phyloP scores from a whole-genome alignment of 371 early-diverging fungal species.

The Dichotomocladium elegans region DNA sequence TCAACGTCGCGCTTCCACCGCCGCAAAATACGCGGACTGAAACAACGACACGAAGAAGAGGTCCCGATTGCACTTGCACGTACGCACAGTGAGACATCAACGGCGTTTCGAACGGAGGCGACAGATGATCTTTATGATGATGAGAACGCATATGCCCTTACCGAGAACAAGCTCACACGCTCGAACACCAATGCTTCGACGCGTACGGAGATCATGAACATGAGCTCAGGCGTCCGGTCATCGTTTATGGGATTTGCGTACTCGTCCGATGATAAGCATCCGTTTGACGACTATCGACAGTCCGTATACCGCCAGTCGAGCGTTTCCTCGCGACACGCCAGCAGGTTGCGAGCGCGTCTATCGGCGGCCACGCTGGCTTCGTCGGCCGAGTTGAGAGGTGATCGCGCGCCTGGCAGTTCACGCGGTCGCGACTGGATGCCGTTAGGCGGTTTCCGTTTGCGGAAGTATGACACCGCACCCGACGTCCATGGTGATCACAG shows the following conservation, averaged over 20 bases:
- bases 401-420: background rate
- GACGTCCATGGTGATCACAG: slow-evolving; percentile 1
- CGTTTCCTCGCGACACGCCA: slow-evolving; percentile 4
- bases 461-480: slow-evolving; percentile 30
- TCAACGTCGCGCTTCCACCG: background rate
- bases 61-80: slow-evolving; percentile 28
- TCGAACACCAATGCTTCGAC: slow-evolving; percentile 18
- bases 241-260: slow-evolving; percentile 50
- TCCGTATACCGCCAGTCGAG: slow-evolving; percentile 33
- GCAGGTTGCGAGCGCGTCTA: slow-evolving; percentile 6
- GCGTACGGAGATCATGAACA: slow-evolving; percentile 43
- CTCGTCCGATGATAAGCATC: slow-evolving; percentile 40
- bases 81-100: slow-evolving; percentile 21
- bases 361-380: slow-evolving; percentile 11
- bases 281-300: slow-evolving; percentile 40
- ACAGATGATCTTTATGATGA: slow-evolving; percentile 9
- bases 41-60: slow-evolving; percentile 21
- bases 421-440: slow-evolving; percentile 56
- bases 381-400: background rate
- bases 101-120: slow-evolving; percentile 3
- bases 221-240: slow-evolving; percentile 37
- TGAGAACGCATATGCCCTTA: slow-evolving; percentile 14
- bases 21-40: slow-evolving; percentile 2
- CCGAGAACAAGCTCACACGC: slow-evolving; percentile 15
- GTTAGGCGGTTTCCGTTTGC: slow-evolving; percentile 22